Conservation (phyloP, 2,329 filamentous ascomycete genomes). For the Fusarium buxicola region DNA sequence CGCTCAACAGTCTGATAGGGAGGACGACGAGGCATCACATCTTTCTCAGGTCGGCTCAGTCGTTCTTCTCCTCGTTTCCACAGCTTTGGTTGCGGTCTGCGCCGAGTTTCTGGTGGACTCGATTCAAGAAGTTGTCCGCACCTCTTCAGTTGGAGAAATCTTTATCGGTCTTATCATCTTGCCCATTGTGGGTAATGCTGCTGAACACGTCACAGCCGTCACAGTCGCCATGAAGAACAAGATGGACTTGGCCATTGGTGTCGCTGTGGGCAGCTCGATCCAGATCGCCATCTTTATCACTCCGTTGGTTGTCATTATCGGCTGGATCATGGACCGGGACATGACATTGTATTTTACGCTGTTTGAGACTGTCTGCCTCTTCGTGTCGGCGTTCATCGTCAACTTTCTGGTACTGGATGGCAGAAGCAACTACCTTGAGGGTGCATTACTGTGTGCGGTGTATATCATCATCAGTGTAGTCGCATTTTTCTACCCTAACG, state of each 20-base stretch:
- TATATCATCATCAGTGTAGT: constrained; percentile 76
- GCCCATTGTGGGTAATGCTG: constrained; percentile 79
- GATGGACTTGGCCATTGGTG: constrained; percentile 80
- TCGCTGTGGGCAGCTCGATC: constrained; percentile 77
- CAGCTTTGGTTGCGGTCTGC: constrained; percentile 73
- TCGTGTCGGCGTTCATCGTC: constrained; percentile 85
- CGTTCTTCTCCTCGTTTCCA: constrained; percentile 71
- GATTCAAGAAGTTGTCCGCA: constrained; percentile 71
- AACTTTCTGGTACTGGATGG: constrained; percentile 90
- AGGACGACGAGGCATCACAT: constrained; percentile 57
- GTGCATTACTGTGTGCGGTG: constrained; percentile 73
- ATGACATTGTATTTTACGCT: constrained; percentile 88
- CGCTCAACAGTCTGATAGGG: constrained; percentile 40
- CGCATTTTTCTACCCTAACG: constrained; percentile 73
- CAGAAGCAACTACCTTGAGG: constrained; percentile 88
- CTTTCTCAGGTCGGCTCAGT: constrained; percentile 68
- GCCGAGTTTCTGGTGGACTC: constrained; percentile 78
- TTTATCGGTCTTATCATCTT: constrained; percentile 80
- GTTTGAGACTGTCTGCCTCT: constrained; percentile 89
- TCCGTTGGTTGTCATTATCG: constrained; percentile 75
- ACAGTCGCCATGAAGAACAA: constrained; percentile 80
- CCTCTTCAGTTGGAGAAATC: constrained; percentile 69
- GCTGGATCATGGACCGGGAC: constrained; percentile 75
- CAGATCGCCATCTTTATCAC: constrained; percentile 80
- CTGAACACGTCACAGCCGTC: constrained; percentile 78